These are phyloP conservation scores for Ophiosphaerella herpotricha DNA, from an alignment of 2,329 filamentous ascomycete genomes.

Conservation along the genomic window DNA sequence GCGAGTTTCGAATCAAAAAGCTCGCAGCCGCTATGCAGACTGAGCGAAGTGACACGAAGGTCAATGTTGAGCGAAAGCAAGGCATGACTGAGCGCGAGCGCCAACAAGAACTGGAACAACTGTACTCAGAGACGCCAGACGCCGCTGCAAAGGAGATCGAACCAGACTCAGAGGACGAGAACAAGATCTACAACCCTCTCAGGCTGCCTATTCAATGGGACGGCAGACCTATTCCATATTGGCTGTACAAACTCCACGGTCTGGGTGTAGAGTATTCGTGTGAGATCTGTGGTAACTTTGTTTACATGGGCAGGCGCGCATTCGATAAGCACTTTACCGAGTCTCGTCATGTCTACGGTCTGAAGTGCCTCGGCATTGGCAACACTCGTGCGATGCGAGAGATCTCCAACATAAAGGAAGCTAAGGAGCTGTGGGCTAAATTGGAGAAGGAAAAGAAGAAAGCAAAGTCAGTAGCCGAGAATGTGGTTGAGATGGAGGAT, in stretches of 20 bases:
- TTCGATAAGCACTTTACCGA: conserved; percentile 99
- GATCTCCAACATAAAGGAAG: conserved; percentile 90
- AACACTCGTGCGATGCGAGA: conserved; percentile 91
- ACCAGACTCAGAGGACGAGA: conserved; percentile 66
- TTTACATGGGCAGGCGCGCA: conserved; percentile 95
- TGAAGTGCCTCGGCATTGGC: conserved; percentile 92
- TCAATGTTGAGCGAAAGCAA: conserved; percentile 94
- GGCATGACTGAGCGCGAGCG: conserved; percentile 97
- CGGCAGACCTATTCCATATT: conserved; percentile 97
- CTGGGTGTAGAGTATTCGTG: conserved; percentile 93
- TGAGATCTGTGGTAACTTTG: conserved; percentile 96
- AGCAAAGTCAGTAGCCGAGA: conserved; percentile 74
- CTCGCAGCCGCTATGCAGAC: conserved; percentile 82
- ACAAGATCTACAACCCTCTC: conserved; percentile 94
- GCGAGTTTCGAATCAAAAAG: conserved; percentile 81
- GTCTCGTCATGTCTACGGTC: conserved; percentile 85
- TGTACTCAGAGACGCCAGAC: conserved; percentile 68
- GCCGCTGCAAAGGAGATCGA: conserved; percentile 65
- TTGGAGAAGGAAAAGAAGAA: conserved; percentile 84
- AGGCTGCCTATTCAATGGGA: conserved; percentile 97
- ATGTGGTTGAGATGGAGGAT: conserved; percentile 98
- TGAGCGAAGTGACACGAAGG: conserved; percentile 84
- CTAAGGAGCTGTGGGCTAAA: conserved; percentile 88
- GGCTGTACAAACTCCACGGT: conserved; percentile 96
- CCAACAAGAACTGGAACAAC: conserved; percentile 87